phyloP scores from a whole-genome alignment of 345 rosid species.

The Turnera subulata region DNA sequence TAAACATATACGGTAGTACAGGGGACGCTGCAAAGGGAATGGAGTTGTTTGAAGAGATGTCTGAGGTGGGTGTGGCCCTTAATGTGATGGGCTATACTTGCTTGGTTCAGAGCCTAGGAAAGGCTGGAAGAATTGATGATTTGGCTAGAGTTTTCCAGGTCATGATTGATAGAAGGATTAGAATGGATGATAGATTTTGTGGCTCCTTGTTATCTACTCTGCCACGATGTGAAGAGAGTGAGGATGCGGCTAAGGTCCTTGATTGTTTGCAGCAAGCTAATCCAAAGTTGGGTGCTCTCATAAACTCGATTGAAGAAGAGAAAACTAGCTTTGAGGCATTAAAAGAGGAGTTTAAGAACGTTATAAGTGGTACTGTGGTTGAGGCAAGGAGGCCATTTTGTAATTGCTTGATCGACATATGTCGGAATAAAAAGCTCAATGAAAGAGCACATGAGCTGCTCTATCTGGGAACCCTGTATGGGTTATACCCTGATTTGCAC shows the following conservation, averaged over 20 bases:
- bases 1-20: slow-evolving; percentile 74
- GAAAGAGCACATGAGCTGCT: slow-evolving; percentile 84
- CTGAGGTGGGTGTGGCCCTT: slow-evolving; percentile 39
- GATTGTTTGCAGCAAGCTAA: slow-evolving; percentile 63
- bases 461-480: slow-evolving; percentile 72
- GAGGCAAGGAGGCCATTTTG: slow-evolving; percentile 87
- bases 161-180: slow-evolving; percentile 51
- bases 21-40: slow-evolving; percentile 71
- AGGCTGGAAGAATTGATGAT: slow-evolving; percentile 60
- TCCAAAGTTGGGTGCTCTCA: slow-evolving; percentile 50
- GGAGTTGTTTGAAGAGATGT: slow-evolving; percentile 64
- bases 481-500: slow-evolving; percentile 77
- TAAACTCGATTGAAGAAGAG: slow-evolving; percentile 48
- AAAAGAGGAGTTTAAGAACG: slow-evolving; percentile 56
- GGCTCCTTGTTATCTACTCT: slow-evolving; percentile 80
- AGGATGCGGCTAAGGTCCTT: slow-evolving; percentile 56
- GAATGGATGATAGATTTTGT: slow-evolving; percentile 78
- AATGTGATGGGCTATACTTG: slow-evolving; percentile 95
- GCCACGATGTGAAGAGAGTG: slow-evolving; percentile 53
- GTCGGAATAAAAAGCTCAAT: slow-evolving; percentile 44
- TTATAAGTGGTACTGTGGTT: slow-evolving; percentile 47
- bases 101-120: slow-evolving; percentile 78
- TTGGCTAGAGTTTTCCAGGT: slow-evolving; percentile 53
- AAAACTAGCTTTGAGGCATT: slow-evolving; percentile 39
- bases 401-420: slow-evolving; percentile 85